Conservation (phyloP, 441 rosid genomes). For the Francoa sonchifolia region DNA sequence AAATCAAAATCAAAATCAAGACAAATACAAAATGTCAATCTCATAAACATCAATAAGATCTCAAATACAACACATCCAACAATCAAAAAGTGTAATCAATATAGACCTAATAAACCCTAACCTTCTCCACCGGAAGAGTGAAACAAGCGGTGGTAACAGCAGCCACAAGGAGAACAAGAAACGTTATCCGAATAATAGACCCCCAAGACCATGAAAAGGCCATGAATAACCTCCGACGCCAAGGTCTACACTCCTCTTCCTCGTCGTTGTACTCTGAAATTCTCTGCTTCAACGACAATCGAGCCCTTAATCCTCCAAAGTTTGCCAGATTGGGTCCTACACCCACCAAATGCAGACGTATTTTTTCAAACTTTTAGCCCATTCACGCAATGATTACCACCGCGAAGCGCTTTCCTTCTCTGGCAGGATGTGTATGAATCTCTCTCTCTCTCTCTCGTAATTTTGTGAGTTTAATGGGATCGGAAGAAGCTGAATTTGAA, state of each 20-base stretch:
- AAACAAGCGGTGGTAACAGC: constrained; percentile 64
- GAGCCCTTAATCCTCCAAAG: constrained; percentile 44
- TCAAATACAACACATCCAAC: background rate
- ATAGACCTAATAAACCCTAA: constrained; percentile 9
- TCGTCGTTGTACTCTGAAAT: constrained; percentile 20
- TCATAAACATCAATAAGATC: background rate
- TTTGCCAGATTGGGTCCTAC: constrained; percentile 58
- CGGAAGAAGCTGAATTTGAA: too few relatives aligned
- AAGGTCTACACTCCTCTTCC: constrained; percentile 39
- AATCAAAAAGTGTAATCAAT: constrained; percentile 4
- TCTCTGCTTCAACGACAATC: constrained; percentile 38
- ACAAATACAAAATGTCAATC: too few relatives aligned
- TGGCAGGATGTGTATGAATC: too few relatives aligned
- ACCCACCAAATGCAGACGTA: too few relatives aligned
- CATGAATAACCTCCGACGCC: constrained; percentile 62
- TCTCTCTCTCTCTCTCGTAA: too few relatives aligned
- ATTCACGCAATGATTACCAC: too few relatives aligned
- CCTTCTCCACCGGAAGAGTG: constrained; percentile 91
- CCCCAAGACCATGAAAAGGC: constrained; percentile 50
- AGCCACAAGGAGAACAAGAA: constrained; percentile 55
- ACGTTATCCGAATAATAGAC: constrained; percentile 54
- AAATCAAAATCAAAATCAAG: too few relatives aligned
- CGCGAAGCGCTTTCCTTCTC: too few relatives aligned
- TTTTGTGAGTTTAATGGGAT: too few relatives aligned
- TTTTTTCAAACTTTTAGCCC: too few relatives aligned